Evolutionary conservation across 192 early-diverging fungal species (phyloP).

Genomic region (Allomyces javanicus): DNA sequence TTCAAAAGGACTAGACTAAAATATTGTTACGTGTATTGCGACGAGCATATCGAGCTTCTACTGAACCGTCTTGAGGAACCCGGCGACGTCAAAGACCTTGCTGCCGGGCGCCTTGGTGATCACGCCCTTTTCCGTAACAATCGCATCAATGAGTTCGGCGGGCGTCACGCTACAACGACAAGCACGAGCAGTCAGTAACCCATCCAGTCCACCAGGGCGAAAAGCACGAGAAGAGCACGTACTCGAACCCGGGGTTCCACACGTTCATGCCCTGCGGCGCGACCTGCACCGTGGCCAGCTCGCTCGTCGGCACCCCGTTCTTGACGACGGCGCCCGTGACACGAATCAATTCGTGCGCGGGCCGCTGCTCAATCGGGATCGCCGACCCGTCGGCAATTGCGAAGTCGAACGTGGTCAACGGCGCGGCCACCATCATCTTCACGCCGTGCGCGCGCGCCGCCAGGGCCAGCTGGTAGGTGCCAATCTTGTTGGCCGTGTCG

Average conservation of each 20-base stretch:
- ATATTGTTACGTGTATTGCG: no score
- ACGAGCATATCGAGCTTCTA: no score
- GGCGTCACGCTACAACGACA: constrained; percentile 40
- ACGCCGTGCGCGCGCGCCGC: constrained; percentile 63
- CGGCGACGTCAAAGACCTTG: constrained; percentile 16
- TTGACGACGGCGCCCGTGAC: constrained; percentile 33
- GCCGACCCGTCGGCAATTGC: constrained; percentile 36
- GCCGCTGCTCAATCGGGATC: constrained; percentile 76
- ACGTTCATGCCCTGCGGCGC: constrained; percentile 64
- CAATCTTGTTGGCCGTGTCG: constrained; percentile 97
- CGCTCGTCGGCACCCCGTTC: constrained; percentile 18
- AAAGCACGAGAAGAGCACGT: constrained; percentile 8
- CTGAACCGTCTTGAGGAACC: neutral
- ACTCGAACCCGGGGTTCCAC: constrained; percentile 96
- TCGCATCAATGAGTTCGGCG: constrained; percentile 60
- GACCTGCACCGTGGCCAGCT: constrained; percentile 33
- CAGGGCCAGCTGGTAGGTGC: constrained; percentile 94
- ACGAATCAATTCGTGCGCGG: constrained; percentile 47
- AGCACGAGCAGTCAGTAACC: constrained; percentile 1
- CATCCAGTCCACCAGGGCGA: neutral
- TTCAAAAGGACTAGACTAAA: no score
- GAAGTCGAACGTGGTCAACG: constrained; percentile 77
- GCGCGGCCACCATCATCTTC: constrained; percentile 91
- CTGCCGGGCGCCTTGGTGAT: constrained; percentile 19
- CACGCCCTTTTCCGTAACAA: constrained; percentile 83